These are phyloP conservation scores for Porogramme epimiltina DNA, from an alignment of 1,284 basidiomycete species.

Conservation along the genomic window DNA sequence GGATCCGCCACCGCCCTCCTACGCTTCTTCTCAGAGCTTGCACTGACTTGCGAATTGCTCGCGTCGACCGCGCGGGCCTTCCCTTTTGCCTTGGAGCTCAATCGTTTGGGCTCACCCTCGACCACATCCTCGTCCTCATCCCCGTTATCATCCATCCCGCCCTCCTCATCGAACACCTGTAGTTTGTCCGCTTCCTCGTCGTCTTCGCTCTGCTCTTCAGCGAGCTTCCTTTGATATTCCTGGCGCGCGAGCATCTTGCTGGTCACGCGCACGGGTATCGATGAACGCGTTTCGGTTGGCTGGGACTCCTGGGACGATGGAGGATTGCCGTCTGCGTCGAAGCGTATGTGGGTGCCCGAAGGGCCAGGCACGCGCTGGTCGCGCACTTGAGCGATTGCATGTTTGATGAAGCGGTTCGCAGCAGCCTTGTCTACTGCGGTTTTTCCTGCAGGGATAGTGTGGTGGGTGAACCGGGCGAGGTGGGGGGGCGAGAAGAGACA, in stretches of 20 bases:
- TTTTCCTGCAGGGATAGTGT: conserved; percentile 39
- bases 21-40: conserved; percentile 39
- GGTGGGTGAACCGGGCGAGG: neutral
- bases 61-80: conserved; percentile 46
- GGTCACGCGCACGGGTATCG: conserved; percentile 57
- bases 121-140: conserved; percentile 23
- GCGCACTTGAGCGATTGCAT: conserved; percentile 66
- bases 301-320: neutral
- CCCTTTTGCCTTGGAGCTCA: conserved; percentile 31
- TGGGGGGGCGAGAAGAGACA: conserved; percentile 24
- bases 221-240: conserved; percentile 58
- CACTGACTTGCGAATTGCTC: conserved; percentile 7
- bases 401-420: conserved; percentile 80
- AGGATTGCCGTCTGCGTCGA: conserved; percentile 19
- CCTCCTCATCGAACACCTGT: conserved; percentile 36
- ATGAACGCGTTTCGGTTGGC: neutral
- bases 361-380: conserved; percentile 11
- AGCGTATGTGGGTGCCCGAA: conserved; percentile 28
- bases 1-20: conserved; percentile 59
- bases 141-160: conserved; percentile 42
- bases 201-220: conserved; percentile 33
- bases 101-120: conserved; percentile 13
- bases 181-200: conserved; percentile 48
- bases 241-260: conserved; percentile 69
- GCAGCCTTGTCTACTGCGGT: conserved; percentile 70